Evolutionary conservation across 2,329 filamentous ascomycete genomes (phyloP), one percentile per base, ranked within the genome.

Genomic region (Erysiphe pulchra): DNA sequence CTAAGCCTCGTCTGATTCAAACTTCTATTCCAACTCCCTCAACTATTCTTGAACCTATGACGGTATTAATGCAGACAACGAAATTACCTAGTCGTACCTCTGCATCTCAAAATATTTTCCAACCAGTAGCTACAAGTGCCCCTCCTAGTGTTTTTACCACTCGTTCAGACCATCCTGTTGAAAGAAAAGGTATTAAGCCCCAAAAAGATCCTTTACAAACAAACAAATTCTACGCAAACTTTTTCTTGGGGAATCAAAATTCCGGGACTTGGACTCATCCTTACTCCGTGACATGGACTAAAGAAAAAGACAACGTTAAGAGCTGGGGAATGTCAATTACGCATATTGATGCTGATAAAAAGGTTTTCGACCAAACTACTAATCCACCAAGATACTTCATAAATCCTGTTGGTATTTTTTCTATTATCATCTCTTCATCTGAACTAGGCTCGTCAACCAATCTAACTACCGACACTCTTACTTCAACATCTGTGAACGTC

Each of bases 141-240:
- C 72, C 73, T 3, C 65, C 68, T 1, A 54, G 63, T 0, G 59
- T 61, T 30, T 68, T 79, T 43, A 45, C 55, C 9, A 58, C 61
- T 37, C 64, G 64, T 28, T 53, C 62, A 17, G 71, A 77, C 50
- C 75, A 80, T 50, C 75, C 75, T 0, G 71, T 71, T 24, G 61
- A 68, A 37, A 65, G 70, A 13, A 57, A 64, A 18, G 71, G 71
- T 6, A 63, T 78, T 11, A 40, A 52, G 10, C 42, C 47, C 17
- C 53, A 60, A 38, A 47, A 47, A 36, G 57, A 58, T 0, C 73
- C 77, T 3, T 62, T 82, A 41, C 65, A 73, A 44, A 87, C 81
- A 20, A 87, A 86, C 65, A 86, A 82, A 55, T 86, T 85, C 58
- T 83, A 81, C 53, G 69, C 77, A 53, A 90, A 90, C 55, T 74